Base-by-base conservation (phyloP, 306 rosid species). In the Cicer cuneatum region DNA sequence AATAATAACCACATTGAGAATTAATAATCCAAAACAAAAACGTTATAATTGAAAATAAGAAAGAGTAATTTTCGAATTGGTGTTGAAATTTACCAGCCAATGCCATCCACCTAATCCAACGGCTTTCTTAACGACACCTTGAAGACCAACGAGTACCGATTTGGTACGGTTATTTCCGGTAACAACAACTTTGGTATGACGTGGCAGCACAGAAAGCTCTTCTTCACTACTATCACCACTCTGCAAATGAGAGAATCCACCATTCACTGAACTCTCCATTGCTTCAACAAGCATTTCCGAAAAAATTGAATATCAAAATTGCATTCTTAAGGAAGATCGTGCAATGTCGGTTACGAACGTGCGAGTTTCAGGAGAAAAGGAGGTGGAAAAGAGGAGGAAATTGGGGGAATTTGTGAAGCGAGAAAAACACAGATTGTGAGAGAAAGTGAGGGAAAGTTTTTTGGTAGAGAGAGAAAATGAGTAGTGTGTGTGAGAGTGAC, bases 41-140 rank as follows among this genome's bases (percentile, higher is more conserved):
- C 5, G 33, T 29, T 29, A 7, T 29, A 6, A 48, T n/a, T n/a
- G 7, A n/a, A 16, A 48, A 13, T 0, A 13, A 1, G 14, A 13
- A 46, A 11, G 5, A 12, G n/a, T 47, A n/a, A 47, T 2, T 12
- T 47, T 11, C 0, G 8, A 54, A 56, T 10, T 54, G 37, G 61
- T 19, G 38, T 9, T 21, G 59, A 52, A 52, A 48, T 52, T 86
- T 87, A 94, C 98, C 91, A 94, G 98, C 98, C 98, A 94, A 90
- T 94, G 98, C 98, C 98, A 94, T 0, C 98, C 98, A 43, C 98
- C 98, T 5, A 91, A 75, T 0, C 99, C 99, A 24, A 94, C 99
- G 69, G 99, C 99, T 77, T 94, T 94, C 87, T 94, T 94, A 35
- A 94, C 99, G 10, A 94, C 99, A 2, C 99, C 99, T 69, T 86